These are phyloP conservation scores for Senecio squalidus DNA, from an alignment of 140 eudicot species.

Conservation along the genomic window DNA sequence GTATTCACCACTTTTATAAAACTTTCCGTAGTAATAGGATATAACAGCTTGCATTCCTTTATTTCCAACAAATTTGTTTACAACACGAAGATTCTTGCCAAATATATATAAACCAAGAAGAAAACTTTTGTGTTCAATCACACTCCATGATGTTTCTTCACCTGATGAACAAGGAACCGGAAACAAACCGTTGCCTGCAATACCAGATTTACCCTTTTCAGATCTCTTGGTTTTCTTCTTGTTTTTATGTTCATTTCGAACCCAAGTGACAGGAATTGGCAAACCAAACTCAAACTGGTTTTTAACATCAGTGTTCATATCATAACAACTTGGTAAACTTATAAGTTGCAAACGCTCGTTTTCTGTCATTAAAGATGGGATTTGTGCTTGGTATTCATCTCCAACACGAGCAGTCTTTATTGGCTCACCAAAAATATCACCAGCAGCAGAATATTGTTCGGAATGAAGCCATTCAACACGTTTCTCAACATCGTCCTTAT, in stretches of 20 bases:
- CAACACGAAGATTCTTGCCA: constrained; percentile 63
- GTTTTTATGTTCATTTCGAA: constrained; percentile 3
- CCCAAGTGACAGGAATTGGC: constrained; percentile 42
- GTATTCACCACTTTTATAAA: constrained; percentile 43
- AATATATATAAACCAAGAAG: constrained; percentile 74
- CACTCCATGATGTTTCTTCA: constrained; percentile 53
- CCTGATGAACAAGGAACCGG: constrained; percentile 48
- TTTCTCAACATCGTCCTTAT: constrained; percentile 9
- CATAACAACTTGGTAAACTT: constrained; percentile 4
- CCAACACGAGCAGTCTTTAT: constrained; percentile 47
- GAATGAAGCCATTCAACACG: constrained; percentile 28
- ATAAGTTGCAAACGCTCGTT: constrained; percentile 16
- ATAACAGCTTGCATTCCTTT: constrained; percentile 47
- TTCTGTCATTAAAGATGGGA: constrained; percentile 38
- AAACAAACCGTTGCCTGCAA: neutral
- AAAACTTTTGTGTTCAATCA: constrained; percentile 53
- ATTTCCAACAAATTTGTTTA: constrained; percentile 48
- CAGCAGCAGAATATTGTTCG: constrained; percentile 1
- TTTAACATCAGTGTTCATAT: constrained; percentile 2
- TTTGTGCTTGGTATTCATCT: constrained; percentile 53
- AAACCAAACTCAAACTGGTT: constrained; percentile 18
- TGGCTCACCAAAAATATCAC: constrained; percentile 30
- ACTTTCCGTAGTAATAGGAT: constrained; percentile 57
- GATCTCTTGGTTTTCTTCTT: neutral
- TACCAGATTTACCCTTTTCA: constrained; percentile 5